Percentiles rank a stretch among this genome's conserved stretches.
Conservation (phyloP, 2,329 filamentous ascomycete species). For the Pseudocercospora fuligena region DNA sequence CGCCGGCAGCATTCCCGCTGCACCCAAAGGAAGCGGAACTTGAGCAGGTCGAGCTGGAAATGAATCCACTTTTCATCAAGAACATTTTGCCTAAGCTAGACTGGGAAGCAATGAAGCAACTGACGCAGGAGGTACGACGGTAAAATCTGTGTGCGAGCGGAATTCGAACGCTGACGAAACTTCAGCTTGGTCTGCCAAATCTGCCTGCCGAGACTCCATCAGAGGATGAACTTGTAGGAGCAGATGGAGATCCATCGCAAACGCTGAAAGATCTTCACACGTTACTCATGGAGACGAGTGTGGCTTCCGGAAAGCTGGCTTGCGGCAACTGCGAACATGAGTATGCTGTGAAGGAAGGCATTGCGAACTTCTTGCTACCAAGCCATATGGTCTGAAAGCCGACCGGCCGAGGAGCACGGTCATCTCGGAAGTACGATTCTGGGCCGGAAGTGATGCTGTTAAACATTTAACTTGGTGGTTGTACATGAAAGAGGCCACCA, state of each 20-base stretch:
- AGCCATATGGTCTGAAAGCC: constrained; percentile 76
- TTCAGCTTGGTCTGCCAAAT: constrained; percentile 76
- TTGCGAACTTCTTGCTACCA: constrained; percentile 93
- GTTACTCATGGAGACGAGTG: constrained; percentile 85
- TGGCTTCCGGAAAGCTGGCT: constrained; percentile 84
- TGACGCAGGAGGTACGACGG: constrained; percentile 72
- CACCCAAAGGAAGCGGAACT: constrained; percentile 93
- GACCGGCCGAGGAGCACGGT: not conserved
- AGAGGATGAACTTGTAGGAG: constrained; percentile 49
- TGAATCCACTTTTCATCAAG: constrained; percentile 78
- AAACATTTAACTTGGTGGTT: not conserved
- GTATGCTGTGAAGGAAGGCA: constrained; percentile 93
- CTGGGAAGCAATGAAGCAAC: constrained; percentile 78
- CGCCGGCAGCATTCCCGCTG: constrained; percentile 79
- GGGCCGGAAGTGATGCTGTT: not conserved
- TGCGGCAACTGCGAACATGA: constrained; percentile 92
- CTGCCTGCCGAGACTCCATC: constrained; percentile 58
- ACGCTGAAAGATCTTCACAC: constrained; percentile 78
- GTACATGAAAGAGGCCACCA: not conserved
- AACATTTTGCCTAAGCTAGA: constrained; percentile 88
- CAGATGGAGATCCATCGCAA: constrained; percentile 68
- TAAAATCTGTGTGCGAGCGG: not conserved
- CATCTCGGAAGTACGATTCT: not conserved
- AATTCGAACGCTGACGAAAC: not conserved
- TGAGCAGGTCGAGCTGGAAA: constrained; percentile 78